Evolutionary conservation across 2,329 filamentous ascomycete genomes (phyloP).

Genomic region (Colletotrichum musae): DNA sequence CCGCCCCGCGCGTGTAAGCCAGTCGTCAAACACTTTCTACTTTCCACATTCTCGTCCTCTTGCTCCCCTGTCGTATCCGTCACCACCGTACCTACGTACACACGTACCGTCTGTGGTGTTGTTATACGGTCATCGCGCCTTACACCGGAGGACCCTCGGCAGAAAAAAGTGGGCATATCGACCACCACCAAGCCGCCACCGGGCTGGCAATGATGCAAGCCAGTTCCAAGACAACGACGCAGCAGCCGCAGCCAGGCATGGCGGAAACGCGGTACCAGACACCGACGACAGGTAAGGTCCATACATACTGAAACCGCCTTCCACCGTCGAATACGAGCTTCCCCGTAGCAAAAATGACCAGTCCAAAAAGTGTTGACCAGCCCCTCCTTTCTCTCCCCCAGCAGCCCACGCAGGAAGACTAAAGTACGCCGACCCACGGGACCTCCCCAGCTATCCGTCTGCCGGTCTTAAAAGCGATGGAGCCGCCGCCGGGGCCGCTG

Average conservation of each 20-base stretch:
- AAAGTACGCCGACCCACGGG: slow-evolving; percentile 79
- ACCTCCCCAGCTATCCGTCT: slow-evolving; percentile 82
- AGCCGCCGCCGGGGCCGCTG: slow-evolving; percentile 81
- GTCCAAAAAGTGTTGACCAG: slow-evolving; percentile 1
- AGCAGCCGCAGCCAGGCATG: slow-evolving; percentile 31
- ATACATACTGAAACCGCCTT: slow-evolving; percentile 26
- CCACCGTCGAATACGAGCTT: slow-evolving; percentile 27
- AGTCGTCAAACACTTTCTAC: slow-evolving; percentile 23
- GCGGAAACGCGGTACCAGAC: slow-evolving; percentile 39
- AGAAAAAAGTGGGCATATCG: slow-evolving; percentile 16
- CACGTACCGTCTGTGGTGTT: too few species aligned
- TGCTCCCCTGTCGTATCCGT: slow-evolving; percentile 1
- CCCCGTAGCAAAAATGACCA: not conserved
- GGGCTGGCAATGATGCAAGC: slow-evolving; percentile 39
- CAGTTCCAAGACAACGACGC: slow-evolving; percentile 36
- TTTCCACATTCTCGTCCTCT: slow-evolving; percentile 7
- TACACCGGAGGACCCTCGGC: slow-evolving; percentile 5
- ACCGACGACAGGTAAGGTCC: slow-evolving; percentile 33
- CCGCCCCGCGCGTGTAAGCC: slow-evolving; percentile 11
- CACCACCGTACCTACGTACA: not conserved
- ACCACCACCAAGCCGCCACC: slow-evolving; percentile 38
- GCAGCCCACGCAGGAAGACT: slow-evolving; percentile 60
- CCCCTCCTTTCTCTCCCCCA: slow-evolving; percentile 2
- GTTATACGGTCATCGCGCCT: not conserved
- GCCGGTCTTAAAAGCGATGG: slow-evolving; percentile 69